Evolutionary conservation across 192 early-diverging fungal species (phyloP).

Genomic region (Spizellomyces sp.): DNA sequence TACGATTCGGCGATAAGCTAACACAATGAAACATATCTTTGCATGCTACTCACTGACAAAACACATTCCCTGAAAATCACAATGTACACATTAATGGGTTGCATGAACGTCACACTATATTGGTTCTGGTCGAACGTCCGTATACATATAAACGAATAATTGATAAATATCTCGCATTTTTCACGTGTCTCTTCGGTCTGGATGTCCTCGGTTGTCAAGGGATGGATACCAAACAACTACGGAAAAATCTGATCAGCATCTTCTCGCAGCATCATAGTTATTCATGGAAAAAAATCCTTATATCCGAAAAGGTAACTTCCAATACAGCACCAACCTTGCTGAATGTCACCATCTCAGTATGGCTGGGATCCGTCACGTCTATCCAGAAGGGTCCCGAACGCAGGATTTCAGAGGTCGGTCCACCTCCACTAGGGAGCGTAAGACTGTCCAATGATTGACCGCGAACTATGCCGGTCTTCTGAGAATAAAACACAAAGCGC

Average conservation of each 20-base stretch:
- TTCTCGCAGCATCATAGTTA: neutral
- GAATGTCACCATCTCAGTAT: constrained; percentile 44
- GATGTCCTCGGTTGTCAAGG: constrained; percentile 92
- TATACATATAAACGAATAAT: constrained; percentile 94
- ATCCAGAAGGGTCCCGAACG: constrained; percentile 52
- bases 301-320: neutral
- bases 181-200: constrained; percentile 84
- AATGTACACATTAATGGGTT: constrained; percentile 60
- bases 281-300: neutral
- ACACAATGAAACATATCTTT: neutral
- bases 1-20: neutral
- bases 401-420: constrained; percentile 28
- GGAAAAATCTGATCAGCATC: neutral
- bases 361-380: constrained; percentile 49
- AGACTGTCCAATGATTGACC: constrained; percentile 34
- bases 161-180: constrained; percentile 89
- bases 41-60: constrained; percentile 44
- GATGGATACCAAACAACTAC: constrained; percentile 82
- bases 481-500: constrained; percentile 48
- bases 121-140: constrained; percentile 53
- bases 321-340: constrained; percentile 16
- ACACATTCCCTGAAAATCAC: constrained; percentile 60
- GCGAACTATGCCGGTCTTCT: constrained; percentile 32
- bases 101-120: constrained; percentile 46
- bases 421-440: constrained; percentile 16